These are phyloP conservation scores for Berberis vulgaris DNA, from an alignment of 164 flowering plant genomes.

Conservation along the genomic window DNA sequence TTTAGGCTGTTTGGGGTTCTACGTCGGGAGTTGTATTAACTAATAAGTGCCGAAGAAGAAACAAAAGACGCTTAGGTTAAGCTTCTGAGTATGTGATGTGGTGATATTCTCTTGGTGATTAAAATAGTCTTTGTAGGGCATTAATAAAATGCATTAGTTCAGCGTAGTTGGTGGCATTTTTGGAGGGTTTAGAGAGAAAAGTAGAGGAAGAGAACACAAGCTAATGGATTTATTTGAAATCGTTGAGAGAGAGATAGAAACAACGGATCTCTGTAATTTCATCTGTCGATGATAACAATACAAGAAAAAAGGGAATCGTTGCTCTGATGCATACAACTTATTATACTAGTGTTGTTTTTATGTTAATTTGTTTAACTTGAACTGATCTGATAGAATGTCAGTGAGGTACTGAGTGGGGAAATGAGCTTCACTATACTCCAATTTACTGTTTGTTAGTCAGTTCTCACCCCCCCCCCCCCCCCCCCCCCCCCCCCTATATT, in stretches of 20 bases:
- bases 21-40: constrained; percentile 8
- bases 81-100: constrained; percentile 25
- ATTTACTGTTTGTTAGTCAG: constrained; percentile 23
- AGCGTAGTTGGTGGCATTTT: constrained; percentile 42
- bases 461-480: constrained; percentile 9
- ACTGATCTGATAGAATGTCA: constrained; percentile 36
- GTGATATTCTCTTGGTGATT: constrained; percentile 37
- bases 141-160: constrained; percentile 44
- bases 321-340: constrained; percentile 39
- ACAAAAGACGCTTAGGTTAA: constrained; percentile 27
- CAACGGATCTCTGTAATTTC: constrained; percentile 1
- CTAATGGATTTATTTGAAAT: constrained; percentile 32
- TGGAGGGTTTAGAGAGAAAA: constrained; percentile 38
- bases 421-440: constrained; percentile 22
- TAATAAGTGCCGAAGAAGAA: constrained; percentile 22
- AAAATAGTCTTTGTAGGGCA: constrained; percentile 17
- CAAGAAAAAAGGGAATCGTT: constrained; percentile 47
- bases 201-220: constrained; percentile 29
- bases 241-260: constrained; percentile 6
- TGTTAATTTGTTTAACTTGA: constrained; percentile 20
- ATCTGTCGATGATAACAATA: constrained; percentile 24
- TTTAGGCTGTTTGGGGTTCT: constrained; percentile 11
- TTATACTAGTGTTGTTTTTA: constrained; percentile 8
- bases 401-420: constrained; percentile 35
- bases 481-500: constrained; percentile 12